Base-by-base conservation (phyloP, 108 stramenopile species). In the Discostella stelligeroides region DNA sequence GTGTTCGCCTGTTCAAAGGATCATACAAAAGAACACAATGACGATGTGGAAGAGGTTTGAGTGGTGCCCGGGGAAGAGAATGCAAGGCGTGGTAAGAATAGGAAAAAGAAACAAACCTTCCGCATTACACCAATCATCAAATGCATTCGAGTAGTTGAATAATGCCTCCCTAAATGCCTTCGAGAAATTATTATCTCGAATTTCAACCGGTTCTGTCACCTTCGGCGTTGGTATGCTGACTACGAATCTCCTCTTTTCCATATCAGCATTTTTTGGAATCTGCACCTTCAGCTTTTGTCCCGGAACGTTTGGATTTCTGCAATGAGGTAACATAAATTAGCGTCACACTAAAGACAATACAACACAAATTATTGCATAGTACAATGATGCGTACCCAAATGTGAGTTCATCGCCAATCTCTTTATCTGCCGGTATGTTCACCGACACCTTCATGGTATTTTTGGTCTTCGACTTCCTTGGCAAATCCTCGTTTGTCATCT, bases 221-320 rank as follows among this genome's bases (percentile, higher is more conserved):
- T 61, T 55, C 1, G 88, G 83, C 15, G 68, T 75, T 13, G 93
- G 90, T 9, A 94, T 86, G 11, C 76, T 88, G 10, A 88, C 93
- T 30, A 81, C 79, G 63, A 91, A 92, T 12, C 27, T 64, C 4
- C 69, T 55, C 46, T 58, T 77, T 54, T 70, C 63, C 57, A 79
- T 86, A 18, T 77, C 72, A 9, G 90, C 92, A 14, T 88, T 86
- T 28, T 87, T 81, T 0, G 93, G 93, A 20, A 92, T 84, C 41
- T 81, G 69, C 24, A 92, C 90, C 41, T 84, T 85, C n/a, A 94
- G 73, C 60, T 82, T 85, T 70, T 94, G 93, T 21, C 85, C 87
- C 17, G 82, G 84, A 34, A 87, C 76, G 43, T 86, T 85, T 39
- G 92, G 92, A 75, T 93, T 93, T 37, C 85, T 88, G 38, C 9